Evolutionary conservation across 192 early-diverging fungal genomes (phyloP), one percentile per base, ranked within the genome.

Genomic region (Coemansia sp.): DNA sequence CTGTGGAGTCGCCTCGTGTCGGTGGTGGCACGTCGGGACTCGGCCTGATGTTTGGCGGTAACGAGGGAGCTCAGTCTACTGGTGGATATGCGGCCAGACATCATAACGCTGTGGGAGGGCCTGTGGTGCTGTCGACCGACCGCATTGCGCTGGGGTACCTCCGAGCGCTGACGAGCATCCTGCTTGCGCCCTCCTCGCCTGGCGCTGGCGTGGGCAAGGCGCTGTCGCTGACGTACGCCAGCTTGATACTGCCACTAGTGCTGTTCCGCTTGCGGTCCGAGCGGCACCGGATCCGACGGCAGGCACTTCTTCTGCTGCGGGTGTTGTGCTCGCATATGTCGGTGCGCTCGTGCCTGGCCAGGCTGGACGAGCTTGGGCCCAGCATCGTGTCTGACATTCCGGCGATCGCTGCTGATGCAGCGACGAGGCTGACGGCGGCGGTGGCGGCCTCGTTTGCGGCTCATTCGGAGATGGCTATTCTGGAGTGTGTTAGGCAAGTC

Each of bases 341-440:
- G 18, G 65, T 43, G 18, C 68, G 64, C 18, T 29, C 46, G 0
- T 75, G 76, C 18, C 46, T 75, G 15, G 62, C 46, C 3, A 61
- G 40, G n/a, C 46, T 83, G 15, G 81, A 83, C 33, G 68, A 72
- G 64, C 57, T 84, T 22, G 81, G 74, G 27, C 76, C 81, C 27
- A 74, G 77, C 62, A 84, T 84, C 16, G 74, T 79, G 3, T 73
- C 73, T 0, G 76, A 79, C 57, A 75, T 84, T 29, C 77, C 76
- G 16, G 73, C 77, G 10, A 71, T 79, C 39, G 81, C 81, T 3
- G 47, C 68, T 7, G 46, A 34, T 1, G 81, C 81, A 0, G 81
- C 73, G 0, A 38, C 10, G 24, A 20, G 65, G 40, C 65, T 84
- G 53, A 53, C 62, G 1, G 68, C 36, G 0, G 69, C 71, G 0